Evolutionary conservation across 2,329 filamentous ascomycete genomes (phyloP).

Genomic region (Pestalotiopsis sp.): DNA sequence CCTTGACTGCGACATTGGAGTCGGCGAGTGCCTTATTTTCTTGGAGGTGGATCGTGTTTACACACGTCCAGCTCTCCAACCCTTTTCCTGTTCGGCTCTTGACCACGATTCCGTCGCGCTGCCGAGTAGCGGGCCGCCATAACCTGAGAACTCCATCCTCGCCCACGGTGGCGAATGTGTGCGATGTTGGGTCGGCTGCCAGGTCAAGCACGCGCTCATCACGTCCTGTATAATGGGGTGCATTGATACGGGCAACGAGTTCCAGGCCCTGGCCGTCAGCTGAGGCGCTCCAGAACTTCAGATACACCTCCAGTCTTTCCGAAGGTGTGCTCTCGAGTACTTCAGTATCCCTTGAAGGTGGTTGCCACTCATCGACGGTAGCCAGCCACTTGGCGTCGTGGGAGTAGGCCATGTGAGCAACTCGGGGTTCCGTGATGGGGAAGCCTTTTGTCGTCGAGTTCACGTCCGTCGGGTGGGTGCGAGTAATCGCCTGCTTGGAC

Average conservation of each 20-base stretch:
- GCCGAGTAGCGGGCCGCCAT: constrained; percentile 76
- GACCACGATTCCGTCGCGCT: constrained; percentile 68
- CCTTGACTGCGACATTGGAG: constrained; percentile 30
- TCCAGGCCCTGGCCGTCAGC: constrained; percentile 57
- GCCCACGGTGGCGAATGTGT: constrained; percentile 83
- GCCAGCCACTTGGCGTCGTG: constrained; percentile 86
- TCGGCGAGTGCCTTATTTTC: constrained; percentile 41
- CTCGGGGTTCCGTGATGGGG: constrained; percentile 74
- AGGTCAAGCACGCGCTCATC: constrained; percentile 71
- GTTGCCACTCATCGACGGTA: constrained; percentile 89
- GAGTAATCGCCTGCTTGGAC: constrained; percentile 83
- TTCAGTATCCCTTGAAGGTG: constrained; percentile 69
- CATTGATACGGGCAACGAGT: constrained; percentile 80
- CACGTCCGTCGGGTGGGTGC: constrained; percentile 83
- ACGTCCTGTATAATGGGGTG: constrained; percentile 68
- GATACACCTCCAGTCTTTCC: constrained; percentile 70
- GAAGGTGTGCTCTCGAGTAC: constrained; percentile 50
- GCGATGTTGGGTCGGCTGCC: constrained; percentile 66
- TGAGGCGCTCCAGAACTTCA: constrained; percentile 88
- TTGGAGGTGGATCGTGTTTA: constrained; percentile 56
- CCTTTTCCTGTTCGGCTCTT: constrained; percentile 60
- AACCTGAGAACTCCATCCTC: constrained; percentile 77
- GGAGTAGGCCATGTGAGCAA: constrained; percentile 76
- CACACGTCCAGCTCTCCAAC: constrained; percentile 75
- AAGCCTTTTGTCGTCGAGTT: constrained; percentile 74